Evolutionary conservation across 805 yeast species (phyloP).

Genomic region (Candida jianshihensis): DNA sequence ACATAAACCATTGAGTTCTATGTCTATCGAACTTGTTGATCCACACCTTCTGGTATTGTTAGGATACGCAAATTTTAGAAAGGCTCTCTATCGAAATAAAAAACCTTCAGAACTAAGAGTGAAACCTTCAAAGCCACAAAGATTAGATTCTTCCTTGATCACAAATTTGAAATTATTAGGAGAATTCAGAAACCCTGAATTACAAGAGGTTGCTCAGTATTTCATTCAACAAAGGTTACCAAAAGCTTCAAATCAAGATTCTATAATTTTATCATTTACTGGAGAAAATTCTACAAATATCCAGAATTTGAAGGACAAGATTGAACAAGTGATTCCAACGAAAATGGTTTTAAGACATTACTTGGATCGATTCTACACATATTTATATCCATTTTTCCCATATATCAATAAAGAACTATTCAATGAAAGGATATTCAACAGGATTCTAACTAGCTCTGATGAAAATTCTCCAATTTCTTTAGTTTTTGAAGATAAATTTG

Average conservation of each 20-base stretch:
- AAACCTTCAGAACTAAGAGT: conserved; percentile 7
- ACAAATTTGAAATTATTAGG: conserved; percentile 15
- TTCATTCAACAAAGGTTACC: conserved; percentile 16
- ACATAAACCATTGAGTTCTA: conserved; percentile 17
- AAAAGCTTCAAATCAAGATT: conserved; percentile 5
- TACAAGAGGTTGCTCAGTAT: conserved; percentile 11
- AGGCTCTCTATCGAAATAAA: conserved; percentile 7
- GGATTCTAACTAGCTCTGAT: conserved; percentile 28
- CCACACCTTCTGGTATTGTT: conserved; percentile 15
- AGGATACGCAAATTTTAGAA: conserved; percentile 18
- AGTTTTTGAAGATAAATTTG: conserved; percentile 31
- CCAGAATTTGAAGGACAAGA: conserved; percentile 24
- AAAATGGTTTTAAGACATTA: conserved; percentile 33
- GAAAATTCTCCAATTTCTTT: conserved; percentile 22
- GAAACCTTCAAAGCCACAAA: conserved; percentile 10
- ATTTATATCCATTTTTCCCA: conserved; percentile 43
- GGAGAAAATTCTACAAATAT: not conserved
- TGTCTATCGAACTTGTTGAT: conserved; percentile 16
- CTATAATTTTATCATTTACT: conserved; percentile 10
- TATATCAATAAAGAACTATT: conserved; percentile 35
- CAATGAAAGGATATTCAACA: conserved; percentile 18
- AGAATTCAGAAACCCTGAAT: conserved; percentile 16
- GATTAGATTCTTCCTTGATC: conserved; percentile 19
- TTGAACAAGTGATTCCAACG: conserved; percentile 32
- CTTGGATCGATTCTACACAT: conserved; percentile 34